A percentile compares a stretch with the other conserved stretches of the same genome.
These are phyloP conservation scores for Talaromyces sp. DNA, from an alignment of 2,329 filamentous ascomycete genomes.

Conservation along the genomic window DNA sequence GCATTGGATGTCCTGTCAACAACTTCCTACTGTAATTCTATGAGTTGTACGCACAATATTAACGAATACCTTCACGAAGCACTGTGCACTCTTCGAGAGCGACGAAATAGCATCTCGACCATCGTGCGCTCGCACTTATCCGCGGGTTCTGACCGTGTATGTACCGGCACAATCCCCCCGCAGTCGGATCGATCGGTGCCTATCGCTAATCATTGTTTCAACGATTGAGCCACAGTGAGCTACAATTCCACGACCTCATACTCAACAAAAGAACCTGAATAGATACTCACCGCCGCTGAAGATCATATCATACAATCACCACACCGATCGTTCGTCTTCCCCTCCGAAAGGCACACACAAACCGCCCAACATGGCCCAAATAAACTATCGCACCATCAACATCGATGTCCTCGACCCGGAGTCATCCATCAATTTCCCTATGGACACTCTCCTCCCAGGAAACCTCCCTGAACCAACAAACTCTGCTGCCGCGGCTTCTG, in stretches of 20 bases:
- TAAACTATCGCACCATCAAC: constrained; percentile 83
- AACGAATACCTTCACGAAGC: not conserved
- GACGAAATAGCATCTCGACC: not conserved
- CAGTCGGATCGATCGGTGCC: constrained; percentile 5
- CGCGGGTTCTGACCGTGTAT: not conserved
- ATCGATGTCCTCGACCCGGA: constrained; percentile 88
- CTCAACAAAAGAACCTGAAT: not conserved
- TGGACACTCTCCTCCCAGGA: constrained; percentile 72
- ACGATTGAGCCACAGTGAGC: not conserved
- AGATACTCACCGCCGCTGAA: not conserved
- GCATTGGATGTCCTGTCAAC: not conserved
- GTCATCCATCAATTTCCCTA: constrained; percentile 85
- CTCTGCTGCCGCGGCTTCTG: constrained; percentile 70
- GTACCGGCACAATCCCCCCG: not conserved
- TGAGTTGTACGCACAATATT: not conserved
- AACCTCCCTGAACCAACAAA: constrained; percentile 62
- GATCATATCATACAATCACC: not conserved
- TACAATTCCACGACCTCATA: not conserved
- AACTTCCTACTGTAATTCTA: constrained; percentile 13
- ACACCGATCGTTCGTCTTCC: not conserved
- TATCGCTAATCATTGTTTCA: constrained; percentile 10
- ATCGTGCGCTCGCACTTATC: not conserved
- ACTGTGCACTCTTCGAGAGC: not conserved
- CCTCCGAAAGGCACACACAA: not conserved
- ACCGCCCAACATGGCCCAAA: constrained; percentile 34